Conservation (phyloP, 2,329 filamentous ascomycete genomes). For the Trichoderma lentiforme region DNA sequence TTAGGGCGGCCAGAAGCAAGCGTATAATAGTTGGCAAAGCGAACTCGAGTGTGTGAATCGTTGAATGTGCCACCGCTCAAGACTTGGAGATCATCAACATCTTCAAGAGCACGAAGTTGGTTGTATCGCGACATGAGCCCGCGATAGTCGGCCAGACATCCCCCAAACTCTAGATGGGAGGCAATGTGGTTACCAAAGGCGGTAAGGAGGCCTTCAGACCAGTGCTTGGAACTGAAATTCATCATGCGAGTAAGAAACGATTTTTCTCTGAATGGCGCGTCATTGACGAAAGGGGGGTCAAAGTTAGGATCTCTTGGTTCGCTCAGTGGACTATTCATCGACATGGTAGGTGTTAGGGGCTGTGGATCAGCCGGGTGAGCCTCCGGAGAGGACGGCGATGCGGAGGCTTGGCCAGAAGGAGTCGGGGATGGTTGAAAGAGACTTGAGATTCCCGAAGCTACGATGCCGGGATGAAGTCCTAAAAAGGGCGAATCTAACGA, state of each 20-base stretch:
- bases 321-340: slow-evolving; percentile 21
- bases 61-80: slow-evolving; percentile 21
- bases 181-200: slow-evolving; percentile 71
- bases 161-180: slow-evolving; percentile 80
- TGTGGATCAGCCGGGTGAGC: slow-evolving; percentile 20
- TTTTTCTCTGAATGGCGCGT: slow-evolving; percentile 65
- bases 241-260: slow-evolving; percentile 65
- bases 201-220: slow-evolving; percentile 61
- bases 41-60: slow-evolving; percentile 50
- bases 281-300: slow-evolving; percentile 74
- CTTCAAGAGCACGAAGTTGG: slow-evolving; percentile 67
- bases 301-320: slow-evolving; percentile 58
- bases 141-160: slow-evolving; percentile 72
- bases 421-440: slow-evolving; percentile 58
- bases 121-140: slow-evolving; percentile 69
- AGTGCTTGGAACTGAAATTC: slow-evolving; percentile 81
- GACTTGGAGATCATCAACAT: slow-evolving; percentile 54
- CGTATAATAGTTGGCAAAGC: slow-evolving; percentile 90
- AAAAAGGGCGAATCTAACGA: slow-evolving; percentile 84
- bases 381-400: not conserved
- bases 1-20: slow-evolving; percentile 73
- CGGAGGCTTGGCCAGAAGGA: slow-evolving; percentile 13
- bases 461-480: slow-evolving; percentile 83
- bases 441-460: slow-evolving; percentile 76
- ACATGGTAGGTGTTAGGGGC: not conserved